Evolutionary conservation across 805 yeast species (phyloP).

Genomic region (Sugiyamaella americana): DNA sequence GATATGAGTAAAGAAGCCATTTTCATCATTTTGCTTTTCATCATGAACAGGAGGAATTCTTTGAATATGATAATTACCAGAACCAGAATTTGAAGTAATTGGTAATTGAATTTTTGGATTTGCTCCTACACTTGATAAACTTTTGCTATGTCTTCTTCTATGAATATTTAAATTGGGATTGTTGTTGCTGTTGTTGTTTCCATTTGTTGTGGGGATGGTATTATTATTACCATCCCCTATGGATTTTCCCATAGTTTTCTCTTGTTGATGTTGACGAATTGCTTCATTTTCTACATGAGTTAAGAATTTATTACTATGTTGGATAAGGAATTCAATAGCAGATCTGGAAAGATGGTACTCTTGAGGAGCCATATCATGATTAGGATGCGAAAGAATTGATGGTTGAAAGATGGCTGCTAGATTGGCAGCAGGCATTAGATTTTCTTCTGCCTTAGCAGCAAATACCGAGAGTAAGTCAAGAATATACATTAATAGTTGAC

Average conservation of each 20-base stretch:
- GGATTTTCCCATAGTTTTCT: background rate
- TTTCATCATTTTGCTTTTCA: background rate
- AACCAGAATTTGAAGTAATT: background rate
- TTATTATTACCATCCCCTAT: background rate
- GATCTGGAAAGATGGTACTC: constrained; percentile 83
- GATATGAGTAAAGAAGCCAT: constrained; percentile 14
- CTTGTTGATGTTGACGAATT: constrained; percentile 26
- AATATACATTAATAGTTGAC: constrained; percentile 78
- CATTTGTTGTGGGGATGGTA: background rate
- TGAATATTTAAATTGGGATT: constrained; percentile 3
- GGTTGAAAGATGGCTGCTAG: constrained; percentile 97
- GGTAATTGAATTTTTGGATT: background rate
- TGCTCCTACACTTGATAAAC: constrained; percentile 25
- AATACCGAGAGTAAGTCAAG: constrained; percentile 83
- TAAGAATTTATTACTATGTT: constrained; percentile 71
- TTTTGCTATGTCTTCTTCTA: constrained; percentile 26
- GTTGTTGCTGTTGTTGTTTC: background rate
- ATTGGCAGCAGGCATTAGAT: constrained; percentile 88
- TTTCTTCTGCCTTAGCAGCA: constrained; percentile 66
- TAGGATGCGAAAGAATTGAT: constrained; percentile 86
- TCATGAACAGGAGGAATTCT: background rate
- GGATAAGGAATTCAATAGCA: constrained; percentile 84
- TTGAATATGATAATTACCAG: constrained; percentile 1
- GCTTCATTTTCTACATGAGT: constrained; percentile 40
- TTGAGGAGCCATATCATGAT: constrained; percentile 85